Percentiles rank a stretch among this genome's conserved stretches.
Conservation (phyloP, 1,139 yeast species). For the Nadsonia starkeyi-henricii region DNA sequence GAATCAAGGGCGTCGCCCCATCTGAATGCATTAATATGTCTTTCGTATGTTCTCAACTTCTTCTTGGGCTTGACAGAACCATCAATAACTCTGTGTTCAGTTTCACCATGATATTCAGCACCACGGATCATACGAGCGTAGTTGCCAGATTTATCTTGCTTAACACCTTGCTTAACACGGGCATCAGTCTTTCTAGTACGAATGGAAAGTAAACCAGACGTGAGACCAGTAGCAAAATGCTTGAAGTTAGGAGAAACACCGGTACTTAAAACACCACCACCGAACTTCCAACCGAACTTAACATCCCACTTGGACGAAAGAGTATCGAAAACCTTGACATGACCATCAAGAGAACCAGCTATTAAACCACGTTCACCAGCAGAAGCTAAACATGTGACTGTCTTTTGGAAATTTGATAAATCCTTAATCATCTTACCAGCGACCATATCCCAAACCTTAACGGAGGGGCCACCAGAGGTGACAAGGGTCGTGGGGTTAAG, state of each 20-base stretch:
- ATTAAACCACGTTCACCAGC: conserved; percentile 56
- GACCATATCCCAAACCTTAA: conserved; percentile 86
- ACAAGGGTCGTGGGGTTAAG: conserved; percentile 67
- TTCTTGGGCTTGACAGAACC: conserved; percentile 33
- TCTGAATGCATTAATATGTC: conserved; percentile 68
- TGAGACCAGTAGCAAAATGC: conserved; percentile 89
- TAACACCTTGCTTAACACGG: conserved; percentile 24
- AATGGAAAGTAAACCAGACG: conserved; percentile 76
- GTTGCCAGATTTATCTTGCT: conserved; percentile 30
- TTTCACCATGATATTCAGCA: conserved; percentile 79
- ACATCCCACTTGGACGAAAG: conserved; percentile 67
- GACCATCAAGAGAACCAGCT: conserved; percentile 94
- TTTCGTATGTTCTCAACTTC: conserved; percentile 69
- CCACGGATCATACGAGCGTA: conserved; percentile 82
- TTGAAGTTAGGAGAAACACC: conserved; percentile 83
- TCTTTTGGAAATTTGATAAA: conserved; percentile 74
- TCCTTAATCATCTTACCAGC: conserved; percentile 53
- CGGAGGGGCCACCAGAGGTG: conserved; percentile 72
- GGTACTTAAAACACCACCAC: conserved; percentile 79
- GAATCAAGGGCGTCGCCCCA: conserved; percentile 89
- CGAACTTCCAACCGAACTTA: conserved; percentile 94
- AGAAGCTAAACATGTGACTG: conserved; percentile 72
- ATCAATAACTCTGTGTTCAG: conserved; percentile 58
- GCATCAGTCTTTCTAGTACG: conserved; percentile 73
- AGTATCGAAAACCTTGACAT: conserved; percentile 85